Percentiles rank a stretch among this genome's conserved stretches.
Conservation (phyloP, 2,329 filamentous ascomycete species). For the Colletotrichum endophyticum region DNA sequence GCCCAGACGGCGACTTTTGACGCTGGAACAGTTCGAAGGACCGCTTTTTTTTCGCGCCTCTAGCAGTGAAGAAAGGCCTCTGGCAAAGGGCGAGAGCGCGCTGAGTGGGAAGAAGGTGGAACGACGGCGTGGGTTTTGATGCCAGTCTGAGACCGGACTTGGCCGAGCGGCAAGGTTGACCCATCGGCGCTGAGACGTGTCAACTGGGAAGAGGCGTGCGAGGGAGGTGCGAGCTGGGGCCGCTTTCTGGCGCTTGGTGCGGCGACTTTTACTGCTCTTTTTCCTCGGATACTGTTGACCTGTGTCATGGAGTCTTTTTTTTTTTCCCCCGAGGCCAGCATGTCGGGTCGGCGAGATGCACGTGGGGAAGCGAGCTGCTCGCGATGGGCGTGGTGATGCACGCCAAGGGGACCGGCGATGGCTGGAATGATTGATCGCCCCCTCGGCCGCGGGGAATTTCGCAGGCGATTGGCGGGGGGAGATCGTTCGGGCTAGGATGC, state of each 20-base stretch:
- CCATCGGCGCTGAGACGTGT: background rate
- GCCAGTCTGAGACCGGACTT: background rate
- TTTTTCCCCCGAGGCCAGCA: background rate
- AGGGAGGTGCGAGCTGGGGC: background rate
- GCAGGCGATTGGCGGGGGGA: background rate
- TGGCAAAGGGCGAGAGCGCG: background rate
- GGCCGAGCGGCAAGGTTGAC: background rate
- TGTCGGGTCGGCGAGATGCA: background rate
- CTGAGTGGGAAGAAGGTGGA: background rate
- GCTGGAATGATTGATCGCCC: background rate
- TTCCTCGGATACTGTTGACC: background rate
- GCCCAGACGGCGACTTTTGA: background rate
- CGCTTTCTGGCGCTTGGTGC: background rate
- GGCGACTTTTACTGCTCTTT: background rate
- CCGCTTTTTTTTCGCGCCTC: background rate
- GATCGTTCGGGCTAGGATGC: background rate
- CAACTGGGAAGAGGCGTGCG: background rate
- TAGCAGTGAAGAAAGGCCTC: background rate
- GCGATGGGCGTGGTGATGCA: background rate
- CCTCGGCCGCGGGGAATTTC: background rate
- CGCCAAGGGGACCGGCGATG: background rate
- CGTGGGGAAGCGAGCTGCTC: background rate
- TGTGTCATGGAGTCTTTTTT: background rate
- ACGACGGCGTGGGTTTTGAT: background rate
- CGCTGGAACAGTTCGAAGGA: background rate